Evolutionary conservation across 768 basidiomycete genomes (phyloP).

Genomic region (Phallus indusiatus): DNA sequence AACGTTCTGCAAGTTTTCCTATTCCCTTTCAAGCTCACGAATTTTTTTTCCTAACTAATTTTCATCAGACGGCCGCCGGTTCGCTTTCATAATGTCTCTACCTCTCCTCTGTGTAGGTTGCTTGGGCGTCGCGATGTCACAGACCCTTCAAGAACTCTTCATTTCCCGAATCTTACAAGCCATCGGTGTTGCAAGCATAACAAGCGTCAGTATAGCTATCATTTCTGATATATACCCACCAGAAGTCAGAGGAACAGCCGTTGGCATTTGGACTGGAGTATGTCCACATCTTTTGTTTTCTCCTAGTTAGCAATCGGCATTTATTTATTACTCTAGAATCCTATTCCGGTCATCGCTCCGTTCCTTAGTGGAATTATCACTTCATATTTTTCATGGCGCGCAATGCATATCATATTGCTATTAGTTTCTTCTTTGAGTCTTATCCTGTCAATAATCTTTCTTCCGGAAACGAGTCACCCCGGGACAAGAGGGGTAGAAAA

Average conservation of each 20-base stretch:
- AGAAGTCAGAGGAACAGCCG: conserved; percentile 22
- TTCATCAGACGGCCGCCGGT: conserved; percentile 50
- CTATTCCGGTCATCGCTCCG: conserved; percentile 18
- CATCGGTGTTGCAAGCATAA: conserved; percentile 40
- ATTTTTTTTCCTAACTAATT: not conserved
- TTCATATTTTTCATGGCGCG: conserved; percentile 42
- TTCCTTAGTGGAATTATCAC: not conserved
- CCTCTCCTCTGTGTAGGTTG: conserved; percentile 53
- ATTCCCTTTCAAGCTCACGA: not conserved
- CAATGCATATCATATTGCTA: conserved; percentile 42
- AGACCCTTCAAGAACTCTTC: conserved; percentile 37
- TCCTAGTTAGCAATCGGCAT: not conserved
- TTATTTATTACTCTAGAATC: not conserved
- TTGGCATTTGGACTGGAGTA: conserved; percentile 43
- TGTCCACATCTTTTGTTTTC: not conserved
- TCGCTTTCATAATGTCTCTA: conserved; percentile 47
- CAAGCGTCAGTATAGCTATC: conserved; percentile 37
- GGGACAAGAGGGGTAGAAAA: conserved; percentile 41
- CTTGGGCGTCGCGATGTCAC: conserved; percentile 45
- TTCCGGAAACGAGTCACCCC: conserved; percentile 66
- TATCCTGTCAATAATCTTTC: conserved; percentile 27
- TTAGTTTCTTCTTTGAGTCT: conserved; percentile 30
- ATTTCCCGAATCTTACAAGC: conserved; percentile 57
- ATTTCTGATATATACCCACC: conserved; percentile 22
- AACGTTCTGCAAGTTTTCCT: conserved; percentile 10